Evolutionary conservation across 345 rosid species (phyloP).

Genomic region (Salix exigua): DNA sequence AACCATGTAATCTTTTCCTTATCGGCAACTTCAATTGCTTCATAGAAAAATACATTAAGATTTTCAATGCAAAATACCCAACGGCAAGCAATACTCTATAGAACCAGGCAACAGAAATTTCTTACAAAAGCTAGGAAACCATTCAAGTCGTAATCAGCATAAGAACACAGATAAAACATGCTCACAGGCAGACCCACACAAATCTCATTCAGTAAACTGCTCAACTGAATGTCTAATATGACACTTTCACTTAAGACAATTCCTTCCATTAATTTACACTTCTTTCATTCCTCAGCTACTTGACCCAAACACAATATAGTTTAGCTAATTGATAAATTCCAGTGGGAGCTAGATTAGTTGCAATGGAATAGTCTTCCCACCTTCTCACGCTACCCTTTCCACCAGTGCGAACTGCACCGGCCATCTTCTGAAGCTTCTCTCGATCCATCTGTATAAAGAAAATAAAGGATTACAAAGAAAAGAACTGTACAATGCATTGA

Average conservation of each 20-base stretch:
- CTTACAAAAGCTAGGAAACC: neutral
- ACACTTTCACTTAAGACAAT: neutral
- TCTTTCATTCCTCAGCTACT: neutral
- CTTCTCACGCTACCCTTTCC: constrained; percentile 96
- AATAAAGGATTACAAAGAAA: neutral
- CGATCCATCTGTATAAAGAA: constrained; percentile 56
- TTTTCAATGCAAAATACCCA: neutral
- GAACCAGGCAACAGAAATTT: neutral
- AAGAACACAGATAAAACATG: neutral
- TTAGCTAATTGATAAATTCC: neutral
- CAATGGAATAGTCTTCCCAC: constrained; percentile 20
- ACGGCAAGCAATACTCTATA: neutral
- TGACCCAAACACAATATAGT: neutral
- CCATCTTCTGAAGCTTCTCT: constrained; percentile 93
- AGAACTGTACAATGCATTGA: neutral
- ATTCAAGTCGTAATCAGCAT: neutral
- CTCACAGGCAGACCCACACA: neutral
- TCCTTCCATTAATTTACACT: neutral
- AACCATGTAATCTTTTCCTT: neutral
- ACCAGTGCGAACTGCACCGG: constrained; percentile 93
- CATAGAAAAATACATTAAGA: neutral
- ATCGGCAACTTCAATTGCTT: neutral
- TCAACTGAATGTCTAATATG: neutral
- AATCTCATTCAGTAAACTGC: neutral
- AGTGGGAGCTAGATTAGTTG: neutral